Evolutionary conservation across 441 rosid species (phyloP).

Genomic region (Corymbia citriodora): DNA sequence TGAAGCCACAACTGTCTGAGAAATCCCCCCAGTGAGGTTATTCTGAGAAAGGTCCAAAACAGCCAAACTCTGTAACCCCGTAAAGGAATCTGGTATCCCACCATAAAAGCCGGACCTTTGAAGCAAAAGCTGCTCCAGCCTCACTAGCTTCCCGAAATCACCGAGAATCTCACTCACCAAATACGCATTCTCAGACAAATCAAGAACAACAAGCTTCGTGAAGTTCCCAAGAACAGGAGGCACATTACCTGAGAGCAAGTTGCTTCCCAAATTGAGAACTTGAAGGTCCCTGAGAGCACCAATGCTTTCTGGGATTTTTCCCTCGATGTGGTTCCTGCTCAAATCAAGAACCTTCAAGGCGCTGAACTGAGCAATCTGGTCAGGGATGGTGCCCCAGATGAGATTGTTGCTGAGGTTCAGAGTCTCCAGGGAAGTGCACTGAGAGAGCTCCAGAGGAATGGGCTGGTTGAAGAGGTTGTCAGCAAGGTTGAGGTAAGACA

Average conservation of each 20-base stretch:
- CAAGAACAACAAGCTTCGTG: conserved; percentile 55
- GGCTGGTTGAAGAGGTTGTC: conserved; percentile 76
- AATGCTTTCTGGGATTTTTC: conserved; percentile 49
- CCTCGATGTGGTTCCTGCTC: conserved; percentile 62
- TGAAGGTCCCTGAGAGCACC: conserved; percentile 43
- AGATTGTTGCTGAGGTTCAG: conserved; percentile 82
- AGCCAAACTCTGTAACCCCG: conserved; percentile 35
- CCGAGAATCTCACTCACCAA: conserved; percentile 45
- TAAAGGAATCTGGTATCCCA: conserved; percentile 46
- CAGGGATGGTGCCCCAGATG: conserved; percentile 92
- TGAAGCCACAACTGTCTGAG: conserved; percentile 30
- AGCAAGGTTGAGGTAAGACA: conserved; percentile 69
- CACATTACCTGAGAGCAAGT: conserved; percentile 50
- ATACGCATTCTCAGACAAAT: conserved; percentile 51
- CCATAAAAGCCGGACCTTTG: conserved; percentile 61
- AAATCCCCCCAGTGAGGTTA: conserved; percentile 52
- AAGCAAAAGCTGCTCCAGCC: conserved; percentile 50
- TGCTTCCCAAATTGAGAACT: conserved; percentile 59
- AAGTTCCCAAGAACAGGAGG: conserved; percentile 45
- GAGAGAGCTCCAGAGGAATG: conserved; percentile 72
- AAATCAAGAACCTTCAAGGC: conserved; percentile 65
- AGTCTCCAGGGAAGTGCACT: conserved; percentile 62
- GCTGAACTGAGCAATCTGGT: conserved; percentile 67
- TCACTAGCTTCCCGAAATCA: conserved; percentile 47
- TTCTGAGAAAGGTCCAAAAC: conserved; percentile 49